Evolutionary conservation across 2,329 filamentous ascomycete species (phyloP).

Genomic region (Pleomassaria siparia): DNA sequence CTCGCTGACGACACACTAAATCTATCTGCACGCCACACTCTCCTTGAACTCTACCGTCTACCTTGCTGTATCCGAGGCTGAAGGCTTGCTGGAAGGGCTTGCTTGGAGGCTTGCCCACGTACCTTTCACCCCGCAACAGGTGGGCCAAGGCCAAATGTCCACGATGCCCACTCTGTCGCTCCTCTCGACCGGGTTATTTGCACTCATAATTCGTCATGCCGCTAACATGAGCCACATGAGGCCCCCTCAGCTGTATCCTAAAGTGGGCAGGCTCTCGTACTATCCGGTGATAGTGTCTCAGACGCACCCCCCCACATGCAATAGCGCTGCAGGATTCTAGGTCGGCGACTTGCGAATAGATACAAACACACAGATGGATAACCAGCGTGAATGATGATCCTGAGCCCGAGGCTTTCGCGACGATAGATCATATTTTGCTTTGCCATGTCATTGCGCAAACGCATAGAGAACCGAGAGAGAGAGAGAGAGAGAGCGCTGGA

Average conservation of each 20-base stretch:
- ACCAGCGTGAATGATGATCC: background rate
- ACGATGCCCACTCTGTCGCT: background rate
- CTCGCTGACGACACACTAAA: background rate
- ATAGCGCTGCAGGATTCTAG: background rate
- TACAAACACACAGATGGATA: too few species aligned
- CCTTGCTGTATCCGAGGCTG: background rate
- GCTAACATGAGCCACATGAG: too few species aligned
- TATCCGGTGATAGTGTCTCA: background rate
- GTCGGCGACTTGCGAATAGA: background rate
- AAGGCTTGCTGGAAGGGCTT: too few species aligned
- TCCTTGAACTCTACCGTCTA: background rate
- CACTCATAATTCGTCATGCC: background rate
- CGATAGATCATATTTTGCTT: background rate
- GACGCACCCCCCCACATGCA: background rate
- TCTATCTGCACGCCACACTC: background rate
- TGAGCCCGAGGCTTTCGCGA: background rate
- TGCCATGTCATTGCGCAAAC: background rate
- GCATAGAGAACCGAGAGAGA: conserved; percentile 3
- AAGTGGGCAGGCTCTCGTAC: background rate
- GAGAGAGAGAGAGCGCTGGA: too few species aligned
- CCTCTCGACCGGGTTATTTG: background rate
- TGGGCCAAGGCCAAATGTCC: background rate
- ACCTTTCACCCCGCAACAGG: background rate
- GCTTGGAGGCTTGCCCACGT: background rate
- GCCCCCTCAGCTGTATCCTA: background rate